Evolutionary conservation across 169 alveolate genomes (phyloP), one percentile per base, ranked within the genome.

Genomic region (Besnoitia besnoiti): DNA sequence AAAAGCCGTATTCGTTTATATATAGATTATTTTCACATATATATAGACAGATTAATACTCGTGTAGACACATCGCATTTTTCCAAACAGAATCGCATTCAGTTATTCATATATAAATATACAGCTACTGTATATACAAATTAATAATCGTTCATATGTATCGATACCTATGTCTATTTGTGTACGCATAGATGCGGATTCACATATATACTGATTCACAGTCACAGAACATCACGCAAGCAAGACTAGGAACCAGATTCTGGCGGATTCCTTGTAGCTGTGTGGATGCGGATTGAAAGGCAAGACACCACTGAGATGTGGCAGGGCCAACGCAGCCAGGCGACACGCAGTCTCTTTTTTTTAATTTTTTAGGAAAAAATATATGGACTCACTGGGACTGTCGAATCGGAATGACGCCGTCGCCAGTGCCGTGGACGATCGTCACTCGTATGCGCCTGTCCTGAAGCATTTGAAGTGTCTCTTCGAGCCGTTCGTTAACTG

Each of bases 401-500:
- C 93, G 30, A 8, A 90, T 90, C 4, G 93, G 93, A 42, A 90
- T 90, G 37, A 90, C 93, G 2, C 93, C 93, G 37, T 90, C 93
- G 0, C 89, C 93, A 42, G 93, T 90, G n/a, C 93, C 93, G 82
- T 90, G 93, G 51, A 90, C 80, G 67, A 90, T 47, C 30, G 75
- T 59, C 47, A 85, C 89, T 5, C 93, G 93, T 46, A 73, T 85
- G 14, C 93, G 59, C 33, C 93, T 47, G 47, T 90, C 89, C 21
- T 85, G 76, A 33, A 90, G 80, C 2, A 59, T 61, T 89, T 90
- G 90, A 14, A 82, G 90, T 8, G 90, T 35, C 30, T 46, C 90
- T 35, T 47, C 47, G n/a, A 50, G 33, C 90, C 49, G 27, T 16
- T 82, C 90, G 30, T 47, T 46, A 4, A 50, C 90, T 49, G 42